phyloP scores from a whole-genome alignment of 2,329 filamentous ascomycete genomes.

The Fusarium beomiforme region DNA sequence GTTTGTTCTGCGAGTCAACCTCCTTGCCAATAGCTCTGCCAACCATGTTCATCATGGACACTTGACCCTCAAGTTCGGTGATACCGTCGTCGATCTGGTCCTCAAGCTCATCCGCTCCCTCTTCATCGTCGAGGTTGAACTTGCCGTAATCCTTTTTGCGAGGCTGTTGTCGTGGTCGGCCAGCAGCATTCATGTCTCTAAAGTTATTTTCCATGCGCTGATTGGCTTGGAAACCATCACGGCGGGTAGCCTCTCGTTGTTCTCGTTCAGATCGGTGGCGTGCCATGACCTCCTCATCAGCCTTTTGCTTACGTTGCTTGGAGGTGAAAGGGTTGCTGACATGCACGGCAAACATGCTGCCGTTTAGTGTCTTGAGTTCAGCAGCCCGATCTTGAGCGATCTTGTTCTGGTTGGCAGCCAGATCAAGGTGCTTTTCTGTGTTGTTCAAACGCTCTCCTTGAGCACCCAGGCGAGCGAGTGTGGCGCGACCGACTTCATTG shows the following conservation, averaged over 20 bases:
- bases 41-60: conserved; percentile 76
- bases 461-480: conserved; percentile 76
- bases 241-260: conserved; percentile 70
- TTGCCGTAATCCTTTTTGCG: conserved; percentile 63
- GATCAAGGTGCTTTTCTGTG: conserved; percentile 83
- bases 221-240: conserved; percentile 60
- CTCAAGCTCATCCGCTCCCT: conserved; percentile 58
- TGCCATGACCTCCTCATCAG: conserved; percentile 75
- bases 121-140: conserved; percentile 81
- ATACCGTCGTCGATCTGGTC: conserved; percentile 66
- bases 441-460: conserved; percentile 86
- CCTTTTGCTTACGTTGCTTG: conserved; percentile 68
- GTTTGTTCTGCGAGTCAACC: conserved; percentile 78
- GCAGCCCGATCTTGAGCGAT: conserved; percentile 82
- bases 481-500: conserved; percentile 70
- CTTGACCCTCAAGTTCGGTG: conserved; percentile 76
- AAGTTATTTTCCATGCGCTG: conserved; percentile 65
- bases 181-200: conserved; percentile 50
- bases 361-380: conserved; percentile 86
- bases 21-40: conserved; percentile 79
- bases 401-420: conserved; percentile 79
- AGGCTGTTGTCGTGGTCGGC: conserved; percentile 44
- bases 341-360: conserved; percentile 90
- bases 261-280: conserved; percentile 74
- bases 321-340: conserved; percentile 82